Evolutionary conservation across 2,329 filamentous ascomycete species (phyloP), one percentile per base, ranked within the genome.

Genomic region (Uncinocarpus reesii): DNA sequence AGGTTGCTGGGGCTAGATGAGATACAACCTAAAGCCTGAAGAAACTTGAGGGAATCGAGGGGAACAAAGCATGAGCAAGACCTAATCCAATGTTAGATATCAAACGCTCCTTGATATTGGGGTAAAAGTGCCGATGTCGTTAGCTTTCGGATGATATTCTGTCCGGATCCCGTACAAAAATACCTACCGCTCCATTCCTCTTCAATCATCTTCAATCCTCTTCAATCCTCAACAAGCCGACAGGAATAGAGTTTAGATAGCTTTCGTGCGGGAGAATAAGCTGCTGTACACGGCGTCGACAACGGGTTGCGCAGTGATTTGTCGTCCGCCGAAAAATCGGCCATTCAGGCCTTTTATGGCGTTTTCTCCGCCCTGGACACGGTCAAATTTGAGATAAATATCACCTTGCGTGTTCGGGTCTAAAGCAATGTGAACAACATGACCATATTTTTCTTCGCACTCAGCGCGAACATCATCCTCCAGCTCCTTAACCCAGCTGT

Each of bases 211-310:
- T n/a, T n/a, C n/a, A n/a, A n/a, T n/a, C n/a, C n/a, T n/a, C n/a
- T n/a, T n/a, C n/a, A n/a, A n/a, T n/a, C n/a, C n/a, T n/a, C n/a
- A n/a, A n/a, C n/a, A n/a, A n/a, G n/a, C n/a, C n/a, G n/a, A n/a
- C 3, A 13, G 7, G 16, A 8, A 13, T 3, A 16, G 23, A 26
- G 23, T 45, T 76, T 71, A 89, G 60, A 88, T 85, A 67, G 84
- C 84, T 70, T 84, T 84, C 60, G 84, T 86, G 66, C 85, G 83
- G 69, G 84, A 85, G 75, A 92, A 95, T 70, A 94, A 80, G 77
- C 85, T 93, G 80, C 86, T 92, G 80, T 96, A 98, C 72, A 98
- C 87, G 62, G 90, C 90, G 70, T 98, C 92, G 67, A 96, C 90
- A 71, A 98, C 87, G 67, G 89, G 92, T 56, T 88, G 84, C 60